These are phyloP conservation scores for Jaenimonas drosophilae DNA, from an alignment of 208 protist species.

Conservation along the genomic window DNA sequence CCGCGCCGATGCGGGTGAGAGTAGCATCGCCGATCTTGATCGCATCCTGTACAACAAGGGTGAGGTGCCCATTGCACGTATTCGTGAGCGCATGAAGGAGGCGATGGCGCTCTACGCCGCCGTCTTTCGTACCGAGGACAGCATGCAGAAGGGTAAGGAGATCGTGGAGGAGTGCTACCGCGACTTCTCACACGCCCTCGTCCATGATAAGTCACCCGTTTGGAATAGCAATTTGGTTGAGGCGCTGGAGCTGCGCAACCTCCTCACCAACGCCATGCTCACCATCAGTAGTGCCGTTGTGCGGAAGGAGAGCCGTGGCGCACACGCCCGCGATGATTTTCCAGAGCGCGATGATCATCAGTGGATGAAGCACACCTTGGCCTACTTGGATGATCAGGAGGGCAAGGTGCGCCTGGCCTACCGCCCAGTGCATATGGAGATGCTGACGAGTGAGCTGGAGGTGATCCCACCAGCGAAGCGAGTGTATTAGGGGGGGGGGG, in stretches of 20 bases:
- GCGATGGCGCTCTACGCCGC: slow-evolving; percentile 97
- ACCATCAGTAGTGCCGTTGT: slow-evolving; percentile 92
- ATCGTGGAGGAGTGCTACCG: slow-evolving; percentile 92
- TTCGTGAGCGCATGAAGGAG: slow-evolving; percentile 96
- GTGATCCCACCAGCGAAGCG: slow-evolving; percentile 81
- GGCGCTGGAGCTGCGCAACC: slow-evolving; percentile 98
- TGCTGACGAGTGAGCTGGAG: slow-evolving; percentile 88
- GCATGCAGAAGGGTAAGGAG: slow-evolving; percentile 85
- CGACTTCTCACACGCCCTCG: slow-evolving; percentile 90
- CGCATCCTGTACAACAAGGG: slow-evolving; percentile 92
- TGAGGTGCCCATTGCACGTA: slow-evolving; percentile 82
- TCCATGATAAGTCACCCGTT: slow-evolving; percentile 90
- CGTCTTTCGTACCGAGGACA: slow-evolving; percentile 93
- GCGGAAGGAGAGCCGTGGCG: slow-evolving; percentile 95
- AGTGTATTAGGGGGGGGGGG: slow-evolving; percentile 73
- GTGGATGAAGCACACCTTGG: slow-evolving; percentile 99
- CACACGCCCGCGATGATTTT: slow-evolving; percentile 97
- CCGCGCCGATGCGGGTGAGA: slow-evolving; percentile 79
- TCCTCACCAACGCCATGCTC: slow-evolving; percentile 93
- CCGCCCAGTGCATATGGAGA: slow-evolving; percentile 89
- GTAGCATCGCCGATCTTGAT: slow-evolving; percentile 94
- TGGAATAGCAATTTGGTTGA: slow-evolving; percentile 99
- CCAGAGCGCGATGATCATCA: slow-evolving; percentile 94
- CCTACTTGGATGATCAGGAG: slow-evolving; percentile 88
- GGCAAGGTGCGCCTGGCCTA: slow-evolving; percentile 91